Evolutionary conservation across 805 yeast genomes (phyloP).

Genomic region (Saturnispora saitoi): DNA sequence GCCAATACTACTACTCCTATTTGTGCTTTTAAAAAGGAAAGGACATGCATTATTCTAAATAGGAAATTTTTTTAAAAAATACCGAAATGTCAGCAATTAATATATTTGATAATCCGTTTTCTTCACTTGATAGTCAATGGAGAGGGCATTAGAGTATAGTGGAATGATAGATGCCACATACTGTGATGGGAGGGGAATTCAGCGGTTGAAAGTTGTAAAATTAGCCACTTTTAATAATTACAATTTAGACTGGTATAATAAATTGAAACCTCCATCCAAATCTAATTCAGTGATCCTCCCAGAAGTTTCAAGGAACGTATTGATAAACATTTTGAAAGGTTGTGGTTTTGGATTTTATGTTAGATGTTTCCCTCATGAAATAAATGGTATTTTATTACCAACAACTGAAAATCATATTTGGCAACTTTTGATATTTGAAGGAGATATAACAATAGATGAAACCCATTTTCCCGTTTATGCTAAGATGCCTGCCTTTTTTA

Average conservation of each 20-base stretch:
- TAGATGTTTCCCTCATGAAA: neutral
- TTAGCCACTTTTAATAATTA: neutral
- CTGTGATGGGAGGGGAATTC: neutral
- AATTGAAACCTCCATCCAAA: neutral
- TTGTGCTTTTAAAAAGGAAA: neutral
- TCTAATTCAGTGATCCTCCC: slow-evolving; percentile 1
- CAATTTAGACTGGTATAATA: neutral
- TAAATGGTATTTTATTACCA: slow-evolving; percentile 4
- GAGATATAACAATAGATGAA: neutral
- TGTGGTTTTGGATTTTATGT: slow-evolving; percentile 7
- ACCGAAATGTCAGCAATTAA: neutral
- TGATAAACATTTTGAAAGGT: neutral
- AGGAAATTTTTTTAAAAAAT: neutral
- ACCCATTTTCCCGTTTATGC: neutral
- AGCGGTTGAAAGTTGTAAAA: neutral
- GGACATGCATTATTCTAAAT: neutral
- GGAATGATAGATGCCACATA: neutral
- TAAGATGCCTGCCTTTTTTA: neutral
- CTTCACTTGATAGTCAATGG: neutral
- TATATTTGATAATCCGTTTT: too few relatives aligned
- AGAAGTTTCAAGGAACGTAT: neutral
- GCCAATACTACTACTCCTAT: neutral
- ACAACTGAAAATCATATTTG: slow-evolving; percentile 3
- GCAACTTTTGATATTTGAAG: slow-evolving; percentile 2
- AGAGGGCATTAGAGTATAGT: neutral